Evolutionary conservation across 2,329 filamentous ascomycete species (phyloP), one percentile per base, ranked within the genome.

Genomic region (Paramyrothecium roridum): DNA sequence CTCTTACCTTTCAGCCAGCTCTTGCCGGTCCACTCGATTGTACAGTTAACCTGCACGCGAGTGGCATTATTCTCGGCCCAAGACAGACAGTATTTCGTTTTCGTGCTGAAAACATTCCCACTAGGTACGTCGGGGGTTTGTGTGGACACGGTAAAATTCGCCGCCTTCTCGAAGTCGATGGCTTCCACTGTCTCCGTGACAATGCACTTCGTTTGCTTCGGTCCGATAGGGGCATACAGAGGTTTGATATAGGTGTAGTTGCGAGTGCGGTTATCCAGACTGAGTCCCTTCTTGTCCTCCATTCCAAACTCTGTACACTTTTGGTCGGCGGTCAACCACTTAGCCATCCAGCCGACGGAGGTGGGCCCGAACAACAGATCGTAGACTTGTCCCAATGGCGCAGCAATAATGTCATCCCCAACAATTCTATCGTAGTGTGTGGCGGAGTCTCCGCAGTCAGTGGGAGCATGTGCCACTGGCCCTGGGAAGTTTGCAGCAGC

Each of bases 11-110:
- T 97, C 48, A 99, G 77, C 95, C 95, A 99, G 76, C 93, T 97
- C 80, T 98, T 99, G 64, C 93, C 93, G 3, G 88, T 88, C 96
- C 96, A 99, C 67, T 99, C 96, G 47, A 97, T 90, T 2, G 86
- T 88, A 70, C 91, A 97, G 62, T 88, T 97, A 75, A 93, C 88
- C 58, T 95, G 85, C 30, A 99, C 76, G 26, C 92, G 84, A 1
- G 96, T 99, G 43, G 85, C 78, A 65, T 96, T 96, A 59, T 87
- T 88, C 52, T 95, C 86, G 3, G 87, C 92, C 95, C 95, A 99
- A 52, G 90, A 90, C 21, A 99, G 80, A 67, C 96, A 96, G 67
- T 98, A 99, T 63, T 89, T 90, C 3, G 95, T 99, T 74, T 97
- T 98, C 48, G 91, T 89, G 40, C 84, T 83, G 68, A 99, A 99